Evolutionary conservation across 176 grass and related monocot species (phyloP).

Genomic region (Carex littledalei): DNA sequence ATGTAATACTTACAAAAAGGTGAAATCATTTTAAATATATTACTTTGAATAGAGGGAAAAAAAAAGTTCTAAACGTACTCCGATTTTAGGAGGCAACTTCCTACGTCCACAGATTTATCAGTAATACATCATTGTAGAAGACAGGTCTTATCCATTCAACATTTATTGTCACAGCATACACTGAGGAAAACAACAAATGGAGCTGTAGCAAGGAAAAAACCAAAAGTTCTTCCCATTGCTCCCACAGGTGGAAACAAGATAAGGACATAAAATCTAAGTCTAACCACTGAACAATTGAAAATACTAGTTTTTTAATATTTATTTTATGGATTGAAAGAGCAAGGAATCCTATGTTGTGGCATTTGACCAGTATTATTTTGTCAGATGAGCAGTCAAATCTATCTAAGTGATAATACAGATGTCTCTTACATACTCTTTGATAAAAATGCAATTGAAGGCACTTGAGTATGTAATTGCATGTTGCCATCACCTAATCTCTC

Average conservation of each 20-base stretch:
- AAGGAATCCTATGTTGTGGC: slow-evolving; percentile 10
- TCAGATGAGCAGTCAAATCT: slow-evolving; percentile 11
- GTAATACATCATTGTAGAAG: not conserved
- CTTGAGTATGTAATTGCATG: not conserved
- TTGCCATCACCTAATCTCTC: not conserved
- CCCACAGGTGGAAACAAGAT: slow-evolving; percentile 31
- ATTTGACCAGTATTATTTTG: slow-evolving; percentile 11
- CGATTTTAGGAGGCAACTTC: not conserved
- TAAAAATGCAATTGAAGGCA: not conserved
- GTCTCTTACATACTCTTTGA: not conserved
- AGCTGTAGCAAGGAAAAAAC: slow-evolving; percentile 2
- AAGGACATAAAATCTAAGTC: not conserved
- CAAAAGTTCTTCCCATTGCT: not conserved
- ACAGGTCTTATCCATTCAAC: slow-evolving; percentile 18
- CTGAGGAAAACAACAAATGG: not conserved
- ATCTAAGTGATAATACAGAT: not conserved
- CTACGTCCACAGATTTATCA: not conserved
- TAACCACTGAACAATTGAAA: not conserved
- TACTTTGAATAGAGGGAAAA: not conserved
- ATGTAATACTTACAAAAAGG: too few species aligned
- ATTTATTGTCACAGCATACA: slow-evolving; percentile 5
- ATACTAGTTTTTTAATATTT: not conserved
- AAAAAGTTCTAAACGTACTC: not conserved
- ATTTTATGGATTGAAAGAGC: not conserved
- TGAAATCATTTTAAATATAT: not conserved